A percentile compares a stretch with the other conserved stretches of the same genome.
phyloP scores from a whole-genome alignment of 805 yeast genomes.

The Isabelozyma pseudorhagii region DNA sequence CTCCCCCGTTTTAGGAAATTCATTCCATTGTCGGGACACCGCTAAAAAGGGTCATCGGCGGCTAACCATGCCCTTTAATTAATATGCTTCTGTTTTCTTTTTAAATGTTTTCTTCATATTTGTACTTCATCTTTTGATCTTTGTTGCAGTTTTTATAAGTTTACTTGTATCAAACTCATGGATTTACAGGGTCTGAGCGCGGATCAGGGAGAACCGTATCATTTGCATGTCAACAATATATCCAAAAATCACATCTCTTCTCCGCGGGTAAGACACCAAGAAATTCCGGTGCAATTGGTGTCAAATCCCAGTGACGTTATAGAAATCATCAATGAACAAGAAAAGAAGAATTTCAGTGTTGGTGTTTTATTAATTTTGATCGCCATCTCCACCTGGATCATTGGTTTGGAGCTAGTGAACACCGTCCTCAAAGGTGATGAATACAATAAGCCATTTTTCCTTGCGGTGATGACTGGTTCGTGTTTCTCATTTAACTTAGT shows the following conservation, averaged over 20 bases:
- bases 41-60: not conserved
- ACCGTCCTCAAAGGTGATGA: slow-evolving; percentile 46
- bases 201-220: not conserved
- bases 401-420: slow-evolving; percentile 48
- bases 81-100: not conserved
- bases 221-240: not conserved
- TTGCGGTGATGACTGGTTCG: slow-evolving; percentile 47
- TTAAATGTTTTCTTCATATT: too few relatives aligned
- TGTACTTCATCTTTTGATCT: not conserved
- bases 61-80: too few relatives aligned
- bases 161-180: not conserved
- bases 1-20: not conserved
- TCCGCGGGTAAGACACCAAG: not conserved
- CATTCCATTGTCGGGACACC: not conserved
- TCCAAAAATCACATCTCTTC: not conserved
- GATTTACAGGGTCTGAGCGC: not conserved
- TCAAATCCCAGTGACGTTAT: slow-evolving; percentile 23
- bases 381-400: slow-evolving; percentile 46
- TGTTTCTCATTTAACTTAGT: slow-evolving; percentile 45
- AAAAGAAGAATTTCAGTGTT: slow-evolving; percentile 38
- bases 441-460: slow-evolving; percentile 47
- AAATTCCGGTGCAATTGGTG: slow-evolving; percentile 3
- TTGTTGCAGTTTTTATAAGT: not conserved
- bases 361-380: slow-evolving; percentile 42
- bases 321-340: slow-evolving; percentile 37